These are phyloP conservation scores for Angophora floribunda DNA, from an alignment of 345 rosid species.

Conservation along the genomic window DNA sequence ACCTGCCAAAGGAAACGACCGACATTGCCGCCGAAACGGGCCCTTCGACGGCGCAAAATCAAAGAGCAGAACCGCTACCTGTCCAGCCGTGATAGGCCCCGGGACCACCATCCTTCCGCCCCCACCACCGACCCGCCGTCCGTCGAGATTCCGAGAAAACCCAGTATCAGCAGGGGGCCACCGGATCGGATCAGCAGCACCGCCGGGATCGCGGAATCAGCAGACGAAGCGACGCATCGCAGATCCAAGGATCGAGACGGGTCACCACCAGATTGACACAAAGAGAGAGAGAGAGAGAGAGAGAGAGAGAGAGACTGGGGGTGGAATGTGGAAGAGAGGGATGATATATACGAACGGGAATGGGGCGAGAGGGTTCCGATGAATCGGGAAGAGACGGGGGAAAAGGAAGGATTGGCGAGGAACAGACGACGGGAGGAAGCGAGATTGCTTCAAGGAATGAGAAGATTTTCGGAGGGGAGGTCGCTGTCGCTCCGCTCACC, in stretches of 20 bases:
- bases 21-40: not conserved
- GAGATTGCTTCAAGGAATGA: slow-evolving; percentile 70
- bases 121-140: not conserved
- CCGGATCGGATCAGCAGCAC: not conserved
- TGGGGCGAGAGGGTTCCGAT: not conserved
- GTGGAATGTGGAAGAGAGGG: too few relatives aligned
- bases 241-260: too few relatives aligned
- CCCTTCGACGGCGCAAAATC: not conserved
- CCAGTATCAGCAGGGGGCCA: not conserved
- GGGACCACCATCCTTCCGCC: slow-evolving; percentile 39
- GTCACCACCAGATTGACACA: too few relatives aligned
- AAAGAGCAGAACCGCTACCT: slow-evolving; percentile 23
- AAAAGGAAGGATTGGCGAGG: too few relatives aligned
- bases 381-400: not conserved
- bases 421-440: too few relatives aligned
- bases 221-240: not conserved
- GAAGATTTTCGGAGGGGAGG: slow-evolving; percentile 38
- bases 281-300: too few relatives aligned
- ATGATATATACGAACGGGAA: too few relatives aligned
- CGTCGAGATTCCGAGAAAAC: too few relatives aligned
- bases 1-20: not conserved
- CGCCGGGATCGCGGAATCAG: not conserved
- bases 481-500: slow-evolving; percentile 46
- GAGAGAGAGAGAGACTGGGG: too few relatives aligned
- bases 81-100: slow-evolving; percentile 76